phyloP scores from a whole-genome alignment of 1,139 yeast species.

The Hanseniaspora uvarum region DNA sequence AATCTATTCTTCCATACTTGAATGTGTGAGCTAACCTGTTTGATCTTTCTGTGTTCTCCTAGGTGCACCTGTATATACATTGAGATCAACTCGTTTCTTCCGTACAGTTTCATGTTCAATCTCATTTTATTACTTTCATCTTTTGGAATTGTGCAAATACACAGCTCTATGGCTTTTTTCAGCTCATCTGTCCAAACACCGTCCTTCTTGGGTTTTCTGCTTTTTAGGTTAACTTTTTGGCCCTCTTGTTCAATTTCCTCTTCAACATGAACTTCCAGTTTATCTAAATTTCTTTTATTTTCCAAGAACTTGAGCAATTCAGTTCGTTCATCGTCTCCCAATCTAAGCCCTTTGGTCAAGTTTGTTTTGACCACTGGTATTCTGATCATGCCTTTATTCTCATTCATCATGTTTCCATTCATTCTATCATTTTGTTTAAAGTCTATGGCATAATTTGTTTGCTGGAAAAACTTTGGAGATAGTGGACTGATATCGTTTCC shows the following conservation, averaged over 20 bases:
- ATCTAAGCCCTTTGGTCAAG: background rate
- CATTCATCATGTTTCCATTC: background rate
- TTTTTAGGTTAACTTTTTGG: background rate
- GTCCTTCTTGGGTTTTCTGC: slow-evolving; percentile 1
- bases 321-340: background rate
- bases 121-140: slow-evolving; percentile 16
- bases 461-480: background rate
- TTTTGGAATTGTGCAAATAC: slow-evolving; percentile 11
- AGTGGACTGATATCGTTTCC: slow-evolving; percentile 4
- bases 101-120: slow-evolving; percentile 13
- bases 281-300: background rate
- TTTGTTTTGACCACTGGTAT: background rate
- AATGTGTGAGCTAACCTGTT: slow-evolving; percentile 18
- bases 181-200: slow-evolving; percentile 12
- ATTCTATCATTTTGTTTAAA: background rate
- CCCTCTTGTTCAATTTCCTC: background rate
- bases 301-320: slow-evolving; percentile 2
- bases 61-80: slow-evolving; percentile 6
- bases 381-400: background rate
- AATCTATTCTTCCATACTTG: slow-evolving; percentile 13
- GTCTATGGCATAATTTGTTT: background rate
- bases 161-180: background rate
- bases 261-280: background rate
- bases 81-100: slow-evolving; percentile 17
- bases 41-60: slow-evolving; percentile 11